Conservation (phyloP, 495 filamentous ascomycete genomes). For the Neurospora africana region DNA sequence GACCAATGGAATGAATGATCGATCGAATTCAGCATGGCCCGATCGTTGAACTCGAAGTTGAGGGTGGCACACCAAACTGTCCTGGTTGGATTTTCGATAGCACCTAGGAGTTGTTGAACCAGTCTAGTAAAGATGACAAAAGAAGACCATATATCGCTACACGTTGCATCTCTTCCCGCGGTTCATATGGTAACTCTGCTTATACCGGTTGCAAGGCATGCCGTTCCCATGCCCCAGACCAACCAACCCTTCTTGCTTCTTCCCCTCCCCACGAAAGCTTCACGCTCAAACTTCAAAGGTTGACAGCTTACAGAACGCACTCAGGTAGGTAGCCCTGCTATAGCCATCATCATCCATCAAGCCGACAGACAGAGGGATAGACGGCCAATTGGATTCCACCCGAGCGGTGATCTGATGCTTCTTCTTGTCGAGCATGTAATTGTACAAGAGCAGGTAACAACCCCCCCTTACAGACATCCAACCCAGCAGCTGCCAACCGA, state of each 20-base stretch:
- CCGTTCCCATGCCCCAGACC: too few species aligned
- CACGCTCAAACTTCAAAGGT: neutral
- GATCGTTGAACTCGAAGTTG: neutral
- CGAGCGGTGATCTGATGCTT: neutral
- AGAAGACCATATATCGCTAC: neutral
- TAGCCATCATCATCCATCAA: neutral
- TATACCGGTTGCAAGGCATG: too few species aligned
- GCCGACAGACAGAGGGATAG: neutral
- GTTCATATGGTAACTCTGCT: too few species aligned
- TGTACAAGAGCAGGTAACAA: neutral
- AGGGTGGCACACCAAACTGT: neutral
- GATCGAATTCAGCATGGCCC: neutral
- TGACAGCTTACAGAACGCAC: neutral
- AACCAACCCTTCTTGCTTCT: too few species aligned
- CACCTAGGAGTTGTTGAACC: neutral
- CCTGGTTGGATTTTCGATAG: neutral
- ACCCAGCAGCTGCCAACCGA: neutral
- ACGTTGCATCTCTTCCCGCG: neutral
- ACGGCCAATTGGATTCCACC: neutral
- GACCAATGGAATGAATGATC: accelerated
- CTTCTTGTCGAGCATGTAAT: too few species aligned
- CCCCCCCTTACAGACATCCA: too few species aligned
- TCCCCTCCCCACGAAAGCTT: neutral
- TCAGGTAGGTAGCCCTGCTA: neutral
- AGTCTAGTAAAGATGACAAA: neutral